Evolutionary conservation across 2,329 filamentous ascomycete genomes (phyloP).

Genomic region (Apiospora marii): DNA sequence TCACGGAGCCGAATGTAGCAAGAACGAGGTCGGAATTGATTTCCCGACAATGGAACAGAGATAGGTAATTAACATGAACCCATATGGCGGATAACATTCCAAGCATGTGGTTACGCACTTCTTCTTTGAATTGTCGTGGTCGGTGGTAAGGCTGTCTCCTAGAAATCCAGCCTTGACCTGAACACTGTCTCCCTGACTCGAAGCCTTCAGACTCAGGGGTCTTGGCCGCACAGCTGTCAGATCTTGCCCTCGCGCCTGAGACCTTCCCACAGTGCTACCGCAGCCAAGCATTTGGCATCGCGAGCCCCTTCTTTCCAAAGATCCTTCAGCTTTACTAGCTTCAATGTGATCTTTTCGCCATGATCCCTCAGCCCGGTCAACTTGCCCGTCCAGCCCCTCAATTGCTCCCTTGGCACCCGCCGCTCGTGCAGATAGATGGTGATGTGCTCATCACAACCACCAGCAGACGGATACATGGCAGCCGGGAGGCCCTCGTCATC

Average conservation of each 20-base stretch:
- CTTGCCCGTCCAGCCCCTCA: conserved; percentile 63
- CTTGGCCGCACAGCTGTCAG: background rate
- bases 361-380: conserved; percentile 64
- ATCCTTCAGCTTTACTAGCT: conserved; percentile 63
- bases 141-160: too few relatives aligned
- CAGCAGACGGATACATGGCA: conserved; percentile 65
- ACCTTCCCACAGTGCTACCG: conserved; percentile 66
- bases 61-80: background rate
- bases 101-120: background rate
- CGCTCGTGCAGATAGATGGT: conserved; percentile 65
- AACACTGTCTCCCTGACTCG: background rate
- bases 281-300: conserved; percentile 67
- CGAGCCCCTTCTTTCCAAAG: conserved; percentile 65
- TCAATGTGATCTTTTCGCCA: conserved; percentile 69
- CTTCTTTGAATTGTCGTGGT: background rate
- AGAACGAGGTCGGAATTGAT: background rate
- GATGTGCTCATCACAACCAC: conserved; percentile 68
- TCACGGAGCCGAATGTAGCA: background rate
- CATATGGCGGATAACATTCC: background rate
- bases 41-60: background rate
- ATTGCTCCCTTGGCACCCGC: conserved; percentile 55
- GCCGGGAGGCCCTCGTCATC: conserved; percentile 47
- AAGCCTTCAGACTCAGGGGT: background rate
- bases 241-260: conserved; percentile 51
- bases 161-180: too few relatives aligned